Evolutionary conservation across 2,329 filamentous ascomycete genomes (phyloP), one percentile per base, ranked within the genome.

Genomic region (Tolypocladium sp.): DNA sequence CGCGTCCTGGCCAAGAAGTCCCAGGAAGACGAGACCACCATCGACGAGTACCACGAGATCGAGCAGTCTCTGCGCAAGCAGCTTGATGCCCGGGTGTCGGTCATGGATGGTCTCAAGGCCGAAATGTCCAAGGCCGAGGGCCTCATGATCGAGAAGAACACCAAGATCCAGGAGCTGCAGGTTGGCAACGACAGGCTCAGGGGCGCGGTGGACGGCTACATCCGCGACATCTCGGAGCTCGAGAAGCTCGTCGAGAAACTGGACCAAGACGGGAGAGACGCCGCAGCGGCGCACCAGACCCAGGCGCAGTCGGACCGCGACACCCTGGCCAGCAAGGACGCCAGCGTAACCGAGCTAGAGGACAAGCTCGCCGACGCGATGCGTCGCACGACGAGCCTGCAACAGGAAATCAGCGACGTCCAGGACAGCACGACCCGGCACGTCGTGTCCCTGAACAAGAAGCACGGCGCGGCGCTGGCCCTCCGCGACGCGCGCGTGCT

Each of bases 1-100:
- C 78, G 81, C 2, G 73, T 75, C 17, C 74, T 86, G 38, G 72
- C 79, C 1, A 74, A 74, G 51, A 75, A 74, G 57, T 73, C 71
- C 10, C 76, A 73, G 35, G 79, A 82, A 55, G 75, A 76, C 46
- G 83, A 85, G 55, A 76, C 76, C n/a, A 69, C 74, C 35, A 80
- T 87, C 40, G 83, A 86, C 66, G 81, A 86, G 70, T 84, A 85
- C 69, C 82, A 83, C 66, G 76, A 77, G 27, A 77, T 82, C 7
- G 83, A 86, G 70, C 70, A 75, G 0, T 80, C 79, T 0, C 73
- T 87, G 15, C 77, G 83, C 1, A 77, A 82, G 62, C 83, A 87
- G 65, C 78, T 87, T 4, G 73, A 76, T 12, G 77, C 80, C 0
- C 76, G 82, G 0, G 79, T 83, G 0, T 74, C 76, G 0, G 79